Evolutionary conservation across 2,329 filamentous ascomycete species (phyloP).

Genomic region (Pestalotiopsis sp.): DNA sequence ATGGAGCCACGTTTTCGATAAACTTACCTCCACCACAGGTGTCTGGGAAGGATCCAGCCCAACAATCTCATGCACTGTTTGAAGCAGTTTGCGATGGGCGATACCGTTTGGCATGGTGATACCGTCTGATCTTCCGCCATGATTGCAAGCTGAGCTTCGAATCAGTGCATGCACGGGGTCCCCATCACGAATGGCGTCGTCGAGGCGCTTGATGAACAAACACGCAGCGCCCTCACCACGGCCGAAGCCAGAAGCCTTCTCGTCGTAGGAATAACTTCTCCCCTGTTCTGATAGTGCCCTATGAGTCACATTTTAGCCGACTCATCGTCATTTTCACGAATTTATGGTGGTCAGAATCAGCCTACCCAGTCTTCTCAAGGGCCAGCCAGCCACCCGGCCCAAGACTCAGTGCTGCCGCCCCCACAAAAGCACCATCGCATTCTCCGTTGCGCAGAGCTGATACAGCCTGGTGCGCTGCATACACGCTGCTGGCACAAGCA

Average conservation of each 20-base stretch:
- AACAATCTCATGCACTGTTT: slow-evolving; percentile 9
- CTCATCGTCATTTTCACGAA: too few relatives aligned
- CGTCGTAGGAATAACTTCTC: slow-evolving; percentile 16
- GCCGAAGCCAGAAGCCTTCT: slow-evolving; percentile 13
- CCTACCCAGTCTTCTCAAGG: too few relatives aligned
- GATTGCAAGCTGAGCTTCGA: slow-evolving; percentile 9
- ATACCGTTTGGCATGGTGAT: slow-evolving; percentile 27
- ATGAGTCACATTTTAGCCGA: not conserved
- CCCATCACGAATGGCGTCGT: slow-evolving; percentile 7
- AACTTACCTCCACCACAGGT: not conserved
- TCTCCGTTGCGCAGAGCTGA: slow-evolving; percentile 15
- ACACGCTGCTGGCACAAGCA: slow-evolving; percentile 20
- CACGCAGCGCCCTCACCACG: slow-evolving; percentile 11
- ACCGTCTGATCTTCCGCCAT: slow-evolving; percentile 17
- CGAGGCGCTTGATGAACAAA: slow-evolving; percentile 10
- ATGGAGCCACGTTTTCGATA: not conserved
- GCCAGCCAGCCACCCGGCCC: too few relatives aligned
- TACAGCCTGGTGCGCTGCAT: slow-evolving; percentile 21
- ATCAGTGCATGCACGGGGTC: slow-evolving; percentile 13
- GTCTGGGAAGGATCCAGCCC: slow-evolving; percentile 9
- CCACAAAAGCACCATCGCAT: slow-evolving; percentile 6
- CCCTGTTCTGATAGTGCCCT: slow-evolving; percentile 17
- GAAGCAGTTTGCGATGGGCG: slow-evolving; percentile 16
- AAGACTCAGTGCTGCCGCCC: too few relatives aligned
- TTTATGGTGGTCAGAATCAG: too few relatives aligned